Evolutionary conservation across 345 rosid genomes (phyloP), one percentile per base, ranked within the genome.

Genomic region (Salix viminalis): DNA sequence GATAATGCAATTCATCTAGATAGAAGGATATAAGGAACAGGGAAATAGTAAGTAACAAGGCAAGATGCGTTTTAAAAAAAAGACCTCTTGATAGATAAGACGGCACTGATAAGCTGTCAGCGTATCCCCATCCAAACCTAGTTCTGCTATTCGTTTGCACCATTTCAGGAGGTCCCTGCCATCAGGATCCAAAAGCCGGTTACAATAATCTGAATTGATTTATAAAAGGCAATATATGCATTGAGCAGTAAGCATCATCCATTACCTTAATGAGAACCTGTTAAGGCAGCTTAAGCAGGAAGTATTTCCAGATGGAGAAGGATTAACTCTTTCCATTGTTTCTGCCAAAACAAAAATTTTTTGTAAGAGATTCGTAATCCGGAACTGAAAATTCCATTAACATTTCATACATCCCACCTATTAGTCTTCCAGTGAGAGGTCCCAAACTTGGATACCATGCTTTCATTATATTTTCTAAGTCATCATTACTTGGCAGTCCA

Each of bases 121-220:
- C 68, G 79, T 79, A 80, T 77, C 60, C 16, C 37, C 75, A 6
- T 19, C 23, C 75, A 75, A 80, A 72, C 77, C 81, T 52, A 85
- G 74, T 24, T 85, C 83, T 64, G 83, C 82, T 82, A 95, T 88
- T 77, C 99, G 86, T 78, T 90, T 94, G 86, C 99, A 93, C 96
- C 92, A 93, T 85, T 95, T 93, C 54, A 95, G 90, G 72, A 95
- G 90, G 87, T 95, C 99, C 90, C 99, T 95, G 88, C 64, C 79
- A 84, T 75, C 36, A 86, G 65, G 39, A 84, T 70, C 69, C 70
- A 74, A 79, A 82, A 62, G 79, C 67, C 65, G 37, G 65, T 70
- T 34, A 72, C 69, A 50, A 67, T 64, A 56, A 75, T 71, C 71
- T 60, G 62, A 36, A 54, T 61, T 19, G 69, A 65, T 1, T 7